Evolutionary conservation across 2,329 filamentous ascomycete genomes (phyloP), one percentile per base, ranked within the genome.

Genomic region (Xylariaceae sp.): DNA sequence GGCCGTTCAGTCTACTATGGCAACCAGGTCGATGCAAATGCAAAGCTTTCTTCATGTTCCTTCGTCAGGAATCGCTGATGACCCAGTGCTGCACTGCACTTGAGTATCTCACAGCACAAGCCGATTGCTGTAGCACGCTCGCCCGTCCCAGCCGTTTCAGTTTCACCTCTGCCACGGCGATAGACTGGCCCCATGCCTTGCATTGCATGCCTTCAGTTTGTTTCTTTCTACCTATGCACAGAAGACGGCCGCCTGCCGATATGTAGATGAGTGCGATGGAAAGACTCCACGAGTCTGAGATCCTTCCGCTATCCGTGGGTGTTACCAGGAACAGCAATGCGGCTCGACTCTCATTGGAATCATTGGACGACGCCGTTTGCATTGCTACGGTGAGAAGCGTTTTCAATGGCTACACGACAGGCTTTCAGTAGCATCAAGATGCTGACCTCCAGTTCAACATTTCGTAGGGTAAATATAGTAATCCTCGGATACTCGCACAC

Each of bases 321-420:
- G 61, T 63, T 57, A 55, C 58, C 54, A 51, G 38, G 44, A 52
- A 40, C 54, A 51, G 38, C 50, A 31, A 43, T 28, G 31, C 48
- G 19, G 38, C 47, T 10, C 13, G 41, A 34, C 52, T 54, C 54
- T 54, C 56, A 62, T 63, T 66, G 62, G 60, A 56, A n/a, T n/a
- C n/a, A 36, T 36, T 66, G 62, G 60, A 56, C 45, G 56, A n/a
- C 47, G 53, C 61, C 60, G 64, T 66, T 67, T 66, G 62, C 58
- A 62, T 55, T 44, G 47, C 51, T 45, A 45, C 55, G 56, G 48
- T 43, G 49, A 39, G 40, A 50, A 61, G 58, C 60, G 59, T 63
- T 53, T 57, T 57, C 56, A 55, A 56, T 63, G 53, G 63, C 60
- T 61, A 60, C 61, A 65, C 61, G 58, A 60, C 62, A 63, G 56